Conservation (phyloP, 2,329 filamentous ascomycete genomes). For the Fusarium oxysporum region DNA sequence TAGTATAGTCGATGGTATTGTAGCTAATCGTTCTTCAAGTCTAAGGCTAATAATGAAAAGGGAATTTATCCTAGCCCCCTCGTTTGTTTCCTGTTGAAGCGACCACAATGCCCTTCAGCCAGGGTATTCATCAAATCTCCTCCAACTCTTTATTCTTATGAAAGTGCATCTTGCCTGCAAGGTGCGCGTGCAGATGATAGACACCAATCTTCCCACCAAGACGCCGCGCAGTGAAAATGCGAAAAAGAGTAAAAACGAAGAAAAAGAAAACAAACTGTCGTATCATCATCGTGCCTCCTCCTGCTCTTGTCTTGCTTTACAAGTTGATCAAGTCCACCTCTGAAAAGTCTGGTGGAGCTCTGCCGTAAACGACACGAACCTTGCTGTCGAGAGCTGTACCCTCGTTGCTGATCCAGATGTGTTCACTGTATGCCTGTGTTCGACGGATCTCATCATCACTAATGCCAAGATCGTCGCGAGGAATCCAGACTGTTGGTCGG, state of each 20-base stretch:
- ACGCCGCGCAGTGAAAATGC: conserved; percentile 21
- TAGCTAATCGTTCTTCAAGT: conserved; percentile 16
- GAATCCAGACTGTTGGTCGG: conserved; percentile 93
- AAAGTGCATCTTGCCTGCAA: conserved; percentile 39
- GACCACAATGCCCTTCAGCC: not conserved
- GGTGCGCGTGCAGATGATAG: conserved; percentile 14
- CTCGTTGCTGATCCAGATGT: conserved; percentile 94
- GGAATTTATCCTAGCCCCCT: not conserved
- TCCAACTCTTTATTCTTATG: not conserved
- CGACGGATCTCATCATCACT: conserved; percentile 90
- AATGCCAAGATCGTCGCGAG: conserved; percentile 88
- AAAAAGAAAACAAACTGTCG: not conserved
- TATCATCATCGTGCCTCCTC: conserved; percentile 3
- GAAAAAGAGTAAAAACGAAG: not conserved
- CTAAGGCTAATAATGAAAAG: conserved; percentile 11
- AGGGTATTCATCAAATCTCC: conserved; percentile 19
- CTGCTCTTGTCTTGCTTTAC: conserved; percentile 50
- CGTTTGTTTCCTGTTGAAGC: conserved; percentile 8
- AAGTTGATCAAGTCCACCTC: conserved; percentile 84
- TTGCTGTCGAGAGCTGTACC: conserved; percentile 89
- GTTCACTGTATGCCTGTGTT: conserved; percentile 79
- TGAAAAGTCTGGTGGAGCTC: conserved; percentile 88
- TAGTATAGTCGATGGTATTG: not conserved
- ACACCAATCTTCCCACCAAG: not conserved
- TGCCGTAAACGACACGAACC: conserved; percentile 83